Conservation (phyloP, 1,284 basidiomycete species). For the Apiotrichum gamsii region DNA sequence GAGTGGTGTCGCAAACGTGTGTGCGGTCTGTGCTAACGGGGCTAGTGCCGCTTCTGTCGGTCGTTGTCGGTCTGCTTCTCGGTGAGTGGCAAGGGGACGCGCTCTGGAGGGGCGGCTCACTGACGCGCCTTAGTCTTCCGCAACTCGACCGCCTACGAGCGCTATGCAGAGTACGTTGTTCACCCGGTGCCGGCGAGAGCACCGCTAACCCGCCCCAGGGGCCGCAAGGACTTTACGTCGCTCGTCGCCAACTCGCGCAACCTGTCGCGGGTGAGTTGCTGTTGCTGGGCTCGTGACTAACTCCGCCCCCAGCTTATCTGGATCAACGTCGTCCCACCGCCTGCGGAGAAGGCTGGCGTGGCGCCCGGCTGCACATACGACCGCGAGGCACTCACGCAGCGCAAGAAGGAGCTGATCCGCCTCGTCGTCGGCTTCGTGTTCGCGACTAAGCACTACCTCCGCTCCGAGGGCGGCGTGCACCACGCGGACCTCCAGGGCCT, state of each 20-base stretch:
- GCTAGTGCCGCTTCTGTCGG: constrained; percentile 68
- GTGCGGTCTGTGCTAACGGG: neutral
- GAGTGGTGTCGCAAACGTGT: constrained; percentile 4
- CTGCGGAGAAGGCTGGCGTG: constrained; percentile 8
- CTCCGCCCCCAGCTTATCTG: constrained; percentile 55
- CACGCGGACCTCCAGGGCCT: constrained; percentile 41
- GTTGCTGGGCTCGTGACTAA: too few relatives aligned
- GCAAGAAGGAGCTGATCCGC: constrained; percentile 66
- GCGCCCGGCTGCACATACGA: too few relatives aligned
- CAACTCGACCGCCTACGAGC: constrained; percentile 45
- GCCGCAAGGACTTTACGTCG: constrained; percentile 66
- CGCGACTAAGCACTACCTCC: constrained; percentile 41
- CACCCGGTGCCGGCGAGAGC: too few relatives aligned
- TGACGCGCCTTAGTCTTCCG: too few relatives aligned
- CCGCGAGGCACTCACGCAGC: constrained; percentile 56
- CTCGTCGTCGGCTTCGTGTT: constrained; percentile 53
- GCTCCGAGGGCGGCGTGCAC: constrained; percentile 42
- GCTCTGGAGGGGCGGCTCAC: too few relatives aligned
- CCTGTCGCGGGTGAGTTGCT: constrained; percentile 49
- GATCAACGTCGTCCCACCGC: constrained; percentile 66
- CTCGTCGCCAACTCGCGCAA: constrained; percentile 54
- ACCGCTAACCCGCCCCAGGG: constrained; percentile 52
- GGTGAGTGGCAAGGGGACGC: too few relatives aligned
- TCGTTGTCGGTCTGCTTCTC: constrained; percentile 63
- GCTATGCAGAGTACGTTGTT: constrained; percentile 39